Evolutionary conservation across 2,329 filamentous ascomycete species (phyloP).

Genomic region (Albifimbria verrucaria): DNA sequence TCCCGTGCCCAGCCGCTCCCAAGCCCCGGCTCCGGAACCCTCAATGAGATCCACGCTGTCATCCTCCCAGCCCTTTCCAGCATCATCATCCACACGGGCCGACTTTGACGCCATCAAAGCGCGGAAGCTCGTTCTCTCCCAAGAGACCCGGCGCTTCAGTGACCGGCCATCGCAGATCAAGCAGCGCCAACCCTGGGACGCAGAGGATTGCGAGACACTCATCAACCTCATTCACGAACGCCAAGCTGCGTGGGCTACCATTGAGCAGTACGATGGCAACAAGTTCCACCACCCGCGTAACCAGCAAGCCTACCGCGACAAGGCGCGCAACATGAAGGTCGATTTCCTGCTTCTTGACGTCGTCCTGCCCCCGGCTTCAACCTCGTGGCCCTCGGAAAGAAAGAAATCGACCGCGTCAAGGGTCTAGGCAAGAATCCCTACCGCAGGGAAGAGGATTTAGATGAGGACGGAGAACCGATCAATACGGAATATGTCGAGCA

Average conservation of each 20-base stretch:
- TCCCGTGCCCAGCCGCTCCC: constrained; percentile 7
- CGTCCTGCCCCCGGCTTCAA: constrained; percentile 48
- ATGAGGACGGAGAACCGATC: constrained; percentile 32
- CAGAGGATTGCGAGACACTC: constrained; percentile 37
- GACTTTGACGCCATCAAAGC: constrained; percentile 23
- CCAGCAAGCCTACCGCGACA: constrained; percentile 56
- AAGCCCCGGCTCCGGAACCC: constrained; percentile 4
- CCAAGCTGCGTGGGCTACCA: constrained; percentile 26
- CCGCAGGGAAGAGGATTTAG: constrained; percentile 44
- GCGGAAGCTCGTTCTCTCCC: constrained; percentile 16
- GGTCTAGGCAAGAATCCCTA: constrained; percentile 45
- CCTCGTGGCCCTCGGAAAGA: constrained; percentile 44
- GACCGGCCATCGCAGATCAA: constrained; percentile 10
- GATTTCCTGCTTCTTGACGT: constrained; percentile 44
- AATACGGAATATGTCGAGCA: constrained; percentile 28
- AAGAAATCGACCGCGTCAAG: constrained; percentile 42
- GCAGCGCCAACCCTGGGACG: constrained; percentile 38
- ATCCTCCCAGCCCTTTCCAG: background rate
- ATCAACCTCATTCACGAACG: constrained; percentile 35
- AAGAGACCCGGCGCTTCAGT: constrained; percentile 17
- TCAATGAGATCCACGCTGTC: background rate
- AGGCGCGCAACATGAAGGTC: constrained; percentile 55
- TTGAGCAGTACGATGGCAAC: constrained; percentile 24
- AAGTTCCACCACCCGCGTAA: constrained; percentile 42
- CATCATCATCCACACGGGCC: background rate